Conservation (phyloP, 2,329 filamentous ascomycete species). For the Pseudomassariella vexata region DNA sequence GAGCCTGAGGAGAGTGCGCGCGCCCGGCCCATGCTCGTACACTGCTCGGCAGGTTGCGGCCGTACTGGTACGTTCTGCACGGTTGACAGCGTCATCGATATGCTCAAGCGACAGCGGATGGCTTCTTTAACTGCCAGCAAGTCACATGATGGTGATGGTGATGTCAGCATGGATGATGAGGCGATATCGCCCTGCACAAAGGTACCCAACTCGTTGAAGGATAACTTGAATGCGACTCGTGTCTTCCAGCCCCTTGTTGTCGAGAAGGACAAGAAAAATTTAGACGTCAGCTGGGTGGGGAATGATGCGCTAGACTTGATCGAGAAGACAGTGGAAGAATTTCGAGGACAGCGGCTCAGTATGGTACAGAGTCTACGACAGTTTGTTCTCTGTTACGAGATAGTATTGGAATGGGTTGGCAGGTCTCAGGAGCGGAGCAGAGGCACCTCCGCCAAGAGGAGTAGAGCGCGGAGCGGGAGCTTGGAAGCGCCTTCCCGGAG, state of each 20-base stretch:
- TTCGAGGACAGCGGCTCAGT: constrained; percentile 79
- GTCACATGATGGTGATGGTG: constrained; percentile 33
- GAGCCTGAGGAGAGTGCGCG: constrained; percentile 51
- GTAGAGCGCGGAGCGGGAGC: constrained; percentile 27
- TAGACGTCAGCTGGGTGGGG: constrained; percentile 59
- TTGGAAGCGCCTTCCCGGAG: constrained; percentile 15
- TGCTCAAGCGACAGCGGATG: constrained; percentile 79
- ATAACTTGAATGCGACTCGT: no score
- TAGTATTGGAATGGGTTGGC: constrained; percentile 78
- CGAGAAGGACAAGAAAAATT: neutral
- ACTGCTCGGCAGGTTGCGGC: constrained; percentile 94
- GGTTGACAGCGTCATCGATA: constrained; percentile 91
- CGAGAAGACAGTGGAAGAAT: constrained; percentile 83
- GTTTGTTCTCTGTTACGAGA: constrained; percentile 95
- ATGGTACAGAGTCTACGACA: constrained; percentile 96
- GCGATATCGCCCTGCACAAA: constrained; percentile 21
- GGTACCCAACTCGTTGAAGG: constrained; percentile 15
- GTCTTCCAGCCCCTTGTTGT: constrained; percentile 1
- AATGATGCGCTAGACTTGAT: constrained; percentile 73
- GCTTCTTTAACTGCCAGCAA: constrained; percentile 18
- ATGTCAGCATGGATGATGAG: constrained; percentile 37
- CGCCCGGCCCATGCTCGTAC: constrained; percentile 74
- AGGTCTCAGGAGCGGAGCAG: constrained; percentile 35
- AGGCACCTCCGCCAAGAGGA: constrained; percentile 10
- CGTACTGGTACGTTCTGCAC: constrained; percentile 96